Conservation (phyloP, 2,329 filamentous ascomycete genomes). For the Phoma sp. region DNA sequence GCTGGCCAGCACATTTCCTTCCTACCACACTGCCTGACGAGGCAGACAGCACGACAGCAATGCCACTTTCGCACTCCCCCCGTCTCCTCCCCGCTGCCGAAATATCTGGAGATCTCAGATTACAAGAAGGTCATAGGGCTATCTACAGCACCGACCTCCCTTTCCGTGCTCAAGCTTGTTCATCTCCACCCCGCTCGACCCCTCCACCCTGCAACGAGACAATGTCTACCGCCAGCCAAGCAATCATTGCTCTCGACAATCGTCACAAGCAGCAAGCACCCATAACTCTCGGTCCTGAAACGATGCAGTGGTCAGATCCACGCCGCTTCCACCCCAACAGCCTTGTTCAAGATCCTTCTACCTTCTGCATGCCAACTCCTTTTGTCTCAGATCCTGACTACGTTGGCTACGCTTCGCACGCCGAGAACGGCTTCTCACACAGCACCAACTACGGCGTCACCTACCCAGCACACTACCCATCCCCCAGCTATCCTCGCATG, state of each 20-base stretch:
- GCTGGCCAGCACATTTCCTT: constrained; percentile 36
- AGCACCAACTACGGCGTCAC: constrained; percentile 30
- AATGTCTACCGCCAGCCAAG: constrained; percentile 19
- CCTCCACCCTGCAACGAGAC: constrained; percentile 18
- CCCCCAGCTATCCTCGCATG: constrained; percentile 32
- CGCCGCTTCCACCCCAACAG: constrained; percentile 18
- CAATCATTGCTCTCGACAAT: constrained; percentile 16
- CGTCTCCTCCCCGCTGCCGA: constrained; percentile 31
- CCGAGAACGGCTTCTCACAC: constrained; percentile 30
- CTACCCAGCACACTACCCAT: constrained; percentile 23
- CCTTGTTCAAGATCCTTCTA: constrained; percentile 18
- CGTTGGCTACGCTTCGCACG: constrained; percentile 22
- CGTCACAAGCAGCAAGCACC: constrained; percentile 8
- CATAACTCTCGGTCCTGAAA: constrained; percentile 22
- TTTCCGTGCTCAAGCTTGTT: constrained; percentile 19
- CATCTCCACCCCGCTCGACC: constrained; percentile 5
- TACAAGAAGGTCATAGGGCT: constrained; percentile 23
- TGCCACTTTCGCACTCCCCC: constrained; percentile 41
- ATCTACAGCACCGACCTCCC: constrained; percentile 25
- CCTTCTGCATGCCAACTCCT: constrained; percentile 19
- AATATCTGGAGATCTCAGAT: constrained; percentile 24
- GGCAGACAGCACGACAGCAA: constrained; percentile 35
- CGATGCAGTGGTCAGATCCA: constrained; percentile 32
- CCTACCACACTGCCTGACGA: constrained; percentile 19
- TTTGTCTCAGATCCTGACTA: constrained; percentile 16